Base-by-base conservation (phyloP, 169 alveolate species). In the Besnoitia besnoiti region DNA sequence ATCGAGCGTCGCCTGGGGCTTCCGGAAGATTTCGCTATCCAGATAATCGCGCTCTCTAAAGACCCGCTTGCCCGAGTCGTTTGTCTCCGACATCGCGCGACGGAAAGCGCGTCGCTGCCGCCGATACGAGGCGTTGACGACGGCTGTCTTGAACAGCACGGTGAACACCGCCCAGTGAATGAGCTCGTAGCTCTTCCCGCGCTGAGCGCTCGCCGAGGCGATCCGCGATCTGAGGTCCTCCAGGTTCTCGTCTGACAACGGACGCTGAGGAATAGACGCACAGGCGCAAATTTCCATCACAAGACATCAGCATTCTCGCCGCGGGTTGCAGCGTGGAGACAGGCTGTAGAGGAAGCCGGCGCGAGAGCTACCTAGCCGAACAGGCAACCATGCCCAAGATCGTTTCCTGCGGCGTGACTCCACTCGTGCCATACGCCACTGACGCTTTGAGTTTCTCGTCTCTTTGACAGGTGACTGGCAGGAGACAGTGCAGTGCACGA, bases 21-120 rank as follows among this genome's bases (percentile, higher is more conserved):
- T 73, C 73, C 76, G n/a, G 47, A 90, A 79, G 62, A 90, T 77
- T 44, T 77, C 55, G 59, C 87, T 37, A 35, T 37, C 55, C 12
- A 42, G 37, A 55, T 77, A 77, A 37, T 77, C 87, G 4, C 59
- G 87, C 87, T 37, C 87, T 21, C 55, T 19, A 30, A 40, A 77
- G 40, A 77, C 49, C 40, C 30, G 12, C 55, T 77, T 77, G 39
- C 40, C 87, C 59, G 87, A 37, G 87, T 42, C 87, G 30, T 37
- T 42, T 10, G 59, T 77, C 59, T 24, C 55, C 40, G 87, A 77
- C 55, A 77, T 40, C 4, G 12, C n/a, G 35, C 59, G 61, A 16
- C 55, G 44, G 40, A 77, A 77, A 4, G 7, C 55, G 10, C 87
- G 87, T 27, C 87, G 87, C 55, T 77, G 87, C 21, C 87, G 87